Base-by-base conservation (phyloP, 1,284 basidiomycete species). In the Stereum hirsutum region DNA sequence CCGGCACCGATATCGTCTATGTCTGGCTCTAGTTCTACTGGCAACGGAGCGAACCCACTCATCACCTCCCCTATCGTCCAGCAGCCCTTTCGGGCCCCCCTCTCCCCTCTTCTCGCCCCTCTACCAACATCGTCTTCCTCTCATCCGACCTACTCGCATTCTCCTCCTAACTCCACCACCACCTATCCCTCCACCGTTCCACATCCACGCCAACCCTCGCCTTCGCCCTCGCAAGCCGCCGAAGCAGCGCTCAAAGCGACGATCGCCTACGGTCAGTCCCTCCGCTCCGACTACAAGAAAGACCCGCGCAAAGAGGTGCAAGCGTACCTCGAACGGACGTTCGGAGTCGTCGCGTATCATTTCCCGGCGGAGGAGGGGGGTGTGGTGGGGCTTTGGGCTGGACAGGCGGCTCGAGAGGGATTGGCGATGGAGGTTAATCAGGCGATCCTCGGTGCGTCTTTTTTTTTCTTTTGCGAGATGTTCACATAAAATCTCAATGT, bases 391-490 rank as follows among this genome's bases (percentile, higher is more conserved):
- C 75, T 77, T 52, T 72, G 87, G 25, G 82, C 75, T 10, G 76
- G 83, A 27, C 74, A 78, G 49, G 74, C 73, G 35, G 77, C 85
- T 30, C 69, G 84, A 46, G 68, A 73, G 35, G 61, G 65, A 20
- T 67, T 91, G 39, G 86, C 86, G 19, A 78, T 76, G 45, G 85
- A 89, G 61, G 62, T 90, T 32, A 91, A 91, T 51, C 72, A 79
- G 57, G 85, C 80, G 19, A 89, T 91, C 46, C 64, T 91, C 42
- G 82, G 87, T 89, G 52, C 47, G 84, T 64, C 36, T 38, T 43
- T 37, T 45, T 25, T 48, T 6, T 12, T 10, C 17, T 15, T 28
- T 32, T 38, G 32, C 43, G 23, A 4, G 42, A 39, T 35, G 40
- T n/a, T 24, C 41, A 20, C 1, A 42, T 35, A 26, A 15, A 35